These are phyloP conservation scores for Leishmania major DNA, from an alignment of 208 protist species.

Conservation along the genomic window DNA sequence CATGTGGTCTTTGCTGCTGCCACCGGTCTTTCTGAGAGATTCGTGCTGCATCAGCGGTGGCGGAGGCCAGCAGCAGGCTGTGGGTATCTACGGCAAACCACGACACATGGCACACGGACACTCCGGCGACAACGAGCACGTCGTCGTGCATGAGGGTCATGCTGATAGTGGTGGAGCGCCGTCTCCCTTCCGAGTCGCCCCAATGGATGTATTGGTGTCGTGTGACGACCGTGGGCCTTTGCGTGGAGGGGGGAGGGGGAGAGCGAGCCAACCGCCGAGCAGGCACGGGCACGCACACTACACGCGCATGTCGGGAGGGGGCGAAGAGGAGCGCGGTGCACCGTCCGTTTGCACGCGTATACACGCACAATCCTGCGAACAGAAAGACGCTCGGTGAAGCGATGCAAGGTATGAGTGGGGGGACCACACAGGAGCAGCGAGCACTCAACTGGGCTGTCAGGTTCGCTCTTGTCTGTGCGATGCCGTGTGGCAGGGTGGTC, in stretches of 20 bases:
- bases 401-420: background rate
- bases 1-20: conserved; percentile 6
- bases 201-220: background rate
- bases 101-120: conserved; percentile 26
- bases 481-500: background rate
- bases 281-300: background rate
- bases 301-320: background rate
- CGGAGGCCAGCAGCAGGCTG: conserved; percentile 28
- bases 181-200: background rate
- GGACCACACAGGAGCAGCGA: background rate
- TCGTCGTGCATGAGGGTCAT: conserved; percentile 9
- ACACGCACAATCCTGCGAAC: background rate
- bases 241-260: background rate
- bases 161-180: background rate
- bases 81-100: conserved; percentile 28
- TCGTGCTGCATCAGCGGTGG: background rate
- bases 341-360: background rate
- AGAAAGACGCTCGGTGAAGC: background rate
- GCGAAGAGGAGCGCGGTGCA: background rate
- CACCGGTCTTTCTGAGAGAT: background rate
- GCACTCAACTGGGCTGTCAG: background rate
- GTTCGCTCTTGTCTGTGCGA: background rate
- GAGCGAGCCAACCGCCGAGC: background rate
- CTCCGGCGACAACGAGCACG: conserved; percentile 7
- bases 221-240: background rate